Evolutionary conservation across 352 stramenopile species (phyloP), one percentile per base, ranked within the genome.

Genomic region (Blastocystis sp.): DNA sequence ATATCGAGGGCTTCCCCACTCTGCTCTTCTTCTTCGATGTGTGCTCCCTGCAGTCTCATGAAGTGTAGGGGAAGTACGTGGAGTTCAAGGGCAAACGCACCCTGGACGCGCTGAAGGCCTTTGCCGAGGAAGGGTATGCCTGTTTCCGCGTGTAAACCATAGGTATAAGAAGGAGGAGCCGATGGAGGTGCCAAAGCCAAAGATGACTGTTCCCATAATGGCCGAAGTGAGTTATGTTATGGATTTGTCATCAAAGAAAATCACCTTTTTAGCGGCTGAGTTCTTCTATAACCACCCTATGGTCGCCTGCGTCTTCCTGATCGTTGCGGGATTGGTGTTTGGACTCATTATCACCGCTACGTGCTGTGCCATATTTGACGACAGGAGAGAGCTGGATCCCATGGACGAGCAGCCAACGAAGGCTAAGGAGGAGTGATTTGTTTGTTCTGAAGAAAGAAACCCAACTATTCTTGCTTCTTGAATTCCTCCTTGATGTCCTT

Each of bases 1-100:
- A 95, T 48, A 92, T 98, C 88, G 92, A 93, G 78, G 95, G 94
- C 41, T 98, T 97, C 93, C 95, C 95, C 59, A 98, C 95, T 65
- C 91, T 98, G 60, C 91, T 96, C 76, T 97, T 97, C 91, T 97
- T 97, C 93, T 94, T 93, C 62, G 93, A 56, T 56, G 48, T 56
- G 5, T 56, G 48, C 48, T 56, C 14, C 5, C 48, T 14, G 5
- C 1, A 14, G 5, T 56, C 5, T 14, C 14, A 88, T 69, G 88
- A 70, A 56, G 67, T 43, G 7, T n/a, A 88, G 2, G 28, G 43
- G 17, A 77, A 91, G 62, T 67, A 52, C 40, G 77, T 91, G 19
- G 76, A 88, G 52, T 91, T 88, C 67, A 61, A 89, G 48, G 89
- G 89, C 66, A 56, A 60, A n/a, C 76, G 89, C 23, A 82, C 76